Evolutionary conservation across 83 land plant species (phyloP), one percentile per base, ranked within the genome.

Genomic region (Diphasiastrum complanatum): DNA sequence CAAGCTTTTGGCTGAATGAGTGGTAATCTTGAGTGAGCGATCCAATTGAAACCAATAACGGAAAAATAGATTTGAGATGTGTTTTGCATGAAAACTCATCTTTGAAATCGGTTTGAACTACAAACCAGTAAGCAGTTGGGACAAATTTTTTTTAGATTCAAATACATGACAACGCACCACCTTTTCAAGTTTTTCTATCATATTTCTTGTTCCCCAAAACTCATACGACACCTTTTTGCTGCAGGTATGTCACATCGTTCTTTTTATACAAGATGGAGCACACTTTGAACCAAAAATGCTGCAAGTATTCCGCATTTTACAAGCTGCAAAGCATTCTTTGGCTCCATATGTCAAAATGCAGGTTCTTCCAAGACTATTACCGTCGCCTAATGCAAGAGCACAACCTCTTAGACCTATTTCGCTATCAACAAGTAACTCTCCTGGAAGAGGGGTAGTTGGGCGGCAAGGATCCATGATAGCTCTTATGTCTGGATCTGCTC

Each of bases 171-270:
- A n/a, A n/a, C n/a, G n/a, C n/a, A n/a, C n/a, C n/a, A n/a, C n/a
- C n/a, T n/a, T n/a, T n/a, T n/a, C n/a, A n/a, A n/a, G n/a, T n/a
- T n/a, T n/a, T n/a, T n/a, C n/a, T n/a, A n/a, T n/a, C n/a, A n/a
- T n/a, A n/a, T n/a, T n/a, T n/a, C n/a, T n/a, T n/a, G n/a, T n/a
- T n/a, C n/a, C n/a, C n/a, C n/a, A n/a, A n/a, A n/a, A n/a, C n/a
- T n/a, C n/a, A n/a, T n/a, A n/a, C n/a, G n/a, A n/a, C n/a, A n/a
- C n/a, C n/a, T n/a, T n/a, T n/a, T n/a, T n/a, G n/a, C n/a, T 70
- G 60, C 90, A 93, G 99, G 96, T 95, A 18, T 95, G 99, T 68
- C 99, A 95, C 72, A 57, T 82, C 3, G 60, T 95, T 34, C 50
- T 95, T 30, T 74, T 83, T 70, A 60, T 95, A 58, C 86, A 81